A percentile compares a stretch with the other conserved stretches of the same genome.
Evolutionary conservation across 371 early-diverging fungal species (phyloP).

Genomic region (Nematocida minor): DNA sequence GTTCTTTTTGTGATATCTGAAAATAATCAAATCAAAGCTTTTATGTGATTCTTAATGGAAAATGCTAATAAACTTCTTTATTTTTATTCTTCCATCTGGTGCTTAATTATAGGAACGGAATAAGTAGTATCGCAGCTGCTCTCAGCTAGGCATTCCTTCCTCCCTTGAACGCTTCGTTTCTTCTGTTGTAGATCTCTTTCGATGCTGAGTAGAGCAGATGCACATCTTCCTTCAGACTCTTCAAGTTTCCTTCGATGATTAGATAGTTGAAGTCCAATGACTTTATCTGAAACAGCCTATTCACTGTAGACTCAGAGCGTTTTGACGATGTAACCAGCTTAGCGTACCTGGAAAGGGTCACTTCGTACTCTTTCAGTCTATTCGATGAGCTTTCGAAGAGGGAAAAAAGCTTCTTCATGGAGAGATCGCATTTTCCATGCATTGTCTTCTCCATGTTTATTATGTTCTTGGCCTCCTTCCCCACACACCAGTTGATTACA

Average conservation of each 20-base stretch:
- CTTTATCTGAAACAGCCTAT: slow-evolving; percentile 25
- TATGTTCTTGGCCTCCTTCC: slow-evolving; percentile 39
- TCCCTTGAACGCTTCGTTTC: neutral
- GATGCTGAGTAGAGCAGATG: slow-evolving; percentile 3
- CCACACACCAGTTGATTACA: slow-evolving; percentile 28
- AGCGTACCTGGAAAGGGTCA: neutral
- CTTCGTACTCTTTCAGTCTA: slow-evolving; percentile 26
- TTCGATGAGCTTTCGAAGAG: slow-evolving; percentile 25
- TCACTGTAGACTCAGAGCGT: neutral
- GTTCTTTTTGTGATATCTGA: no score
- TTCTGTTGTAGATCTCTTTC: slow-evolving; percentile 22
- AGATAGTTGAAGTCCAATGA: slow-evolving; percentile 36
- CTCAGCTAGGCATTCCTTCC: neutral
- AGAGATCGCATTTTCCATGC: neutral
- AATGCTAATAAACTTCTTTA: no score
- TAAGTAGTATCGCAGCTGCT: no score
- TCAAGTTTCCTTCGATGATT: slow-evolving; percentile 27
- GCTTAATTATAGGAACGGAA: no score
- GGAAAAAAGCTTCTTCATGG: slow-evolving; percentile 28
- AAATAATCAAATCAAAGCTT: no score
- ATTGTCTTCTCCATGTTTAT: slow-evolving; percentile 36
- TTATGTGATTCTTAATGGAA: no score
- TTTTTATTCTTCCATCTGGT: no score
- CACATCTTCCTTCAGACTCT: slow-evolving; percentile 15
- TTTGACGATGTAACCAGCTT: slow-evolving; percentile 3